phyloP scores from a whole-genome alignment of 2,329 filamentous ascomycete species.

The Epichloe coenophiala region DNA sequence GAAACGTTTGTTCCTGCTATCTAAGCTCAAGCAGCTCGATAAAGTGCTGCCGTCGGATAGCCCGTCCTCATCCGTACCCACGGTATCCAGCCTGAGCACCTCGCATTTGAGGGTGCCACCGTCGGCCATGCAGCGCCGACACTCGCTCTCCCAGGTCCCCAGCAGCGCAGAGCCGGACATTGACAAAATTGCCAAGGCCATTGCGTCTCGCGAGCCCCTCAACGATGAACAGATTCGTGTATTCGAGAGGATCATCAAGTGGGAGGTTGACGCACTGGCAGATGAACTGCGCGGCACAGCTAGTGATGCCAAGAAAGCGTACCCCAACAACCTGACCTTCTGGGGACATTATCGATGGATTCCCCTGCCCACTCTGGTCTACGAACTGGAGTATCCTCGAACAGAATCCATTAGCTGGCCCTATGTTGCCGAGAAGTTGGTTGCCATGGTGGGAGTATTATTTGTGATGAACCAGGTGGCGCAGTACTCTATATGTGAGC shows the following conservation, averaged over 20 bases:
- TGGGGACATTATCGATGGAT: slow-evolving; percentile 59
- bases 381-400: slow-evolving; percentile 66
- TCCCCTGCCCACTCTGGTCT: slow-evolving; percentile 61
- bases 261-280: slow-evolving; percentile 50
- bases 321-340: slow-evolving; percentile 56
- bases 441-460: slow-evolving; percentile 58
- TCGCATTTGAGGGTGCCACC: slow-evolving; percentile 29
- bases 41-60: slow-evolving; percentile 31
- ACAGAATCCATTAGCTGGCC: slow-evolving; percentile 55
- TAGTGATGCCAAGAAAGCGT: slow-evolving; percentile 33
- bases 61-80: slow-evolving; percentile 28
- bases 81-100: slow-evolving; percentile 28
- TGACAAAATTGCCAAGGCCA: slow-evolving; percentile 45
- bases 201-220: slow-evolving; percentile 47
- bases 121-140: slow-evolving; percentile 29
- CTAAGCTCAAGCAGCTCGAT: slow-evolving; percentile 43
- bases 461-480: slow-evolving; percentile 70
- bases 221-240: slow-evolving; percentile 46
- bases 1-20: slow-evolving; percentile 29
- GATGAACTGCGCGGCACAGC: slow-evolving; percentile 54
- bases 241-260: slow-evolving; percentile 52
- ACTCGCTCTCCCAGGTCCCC: slow-evolving; percentile 21
- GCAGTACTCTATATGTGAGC: slow-evolving; percentile 54
- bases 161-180: slow-evolving; percentile 36
- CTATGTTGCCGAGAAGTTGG: slow-evolving; percentile 60